Percentiles rank a stretch among this genome's conserved stretches.
phyloP scores from a whole-genome alignment of 1,284 basidiomycete genomes.

The Kalmanozyma brasiliensis region DNA sequence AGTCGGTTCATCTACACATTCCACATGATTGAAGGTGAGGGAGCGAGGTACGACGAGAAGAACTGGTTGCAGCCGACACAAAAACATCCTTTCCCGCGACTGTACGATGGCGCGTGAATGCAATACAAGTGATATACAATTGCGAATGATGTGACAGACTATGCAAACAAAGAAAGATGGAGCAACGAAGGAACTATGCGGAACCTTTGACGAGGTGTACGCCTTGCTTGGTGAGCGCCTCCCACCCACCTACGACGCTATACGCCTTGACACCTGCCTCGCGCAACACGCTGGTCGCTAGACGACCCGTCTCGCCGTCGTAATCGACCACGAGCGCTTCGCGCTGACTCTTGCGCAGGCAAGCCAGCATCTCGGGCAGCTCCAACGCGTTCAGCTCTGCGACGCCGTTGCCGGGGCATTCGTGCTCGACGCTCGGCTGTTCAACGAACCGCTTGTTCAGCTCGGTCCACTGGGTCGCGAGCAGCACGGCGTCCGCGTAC shows the following conservation, averaged over 20 bases:
- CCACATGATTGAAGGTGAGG: constrained; percentile 63
- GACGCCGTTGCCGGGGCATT: constrained; percentile 22
- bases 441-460: constrained; percentile 26
- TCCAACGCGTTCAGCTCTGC: constrained; percentile 16
- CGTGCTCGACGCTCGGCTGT: constrained; percentile 4
- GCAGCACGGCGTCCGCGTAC: constrained; percentile 31
- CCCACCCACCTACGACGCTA: constrained; percentile 14
- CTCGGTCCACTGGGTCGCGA: constrained; percentile 38
- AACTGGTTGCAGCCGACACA: constrained; percentile 60
- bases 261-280: constrained; percentile 39
- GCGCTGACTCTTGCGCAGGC: constrained; percentile 7
- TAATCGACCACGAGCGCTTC: constrained; percentile 34
- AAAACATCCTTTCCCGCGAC: constrained; percentile 40
- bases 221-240: neutral
- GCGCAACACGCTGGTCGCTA: constrained; percentile 27
- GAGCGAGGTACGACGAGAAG: constrained; percentile 48
- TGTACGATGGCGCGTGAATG: constrained; percentile 41
- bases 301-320: constrained; percentile 21
- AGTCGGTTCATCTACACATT: constrained; percentile 62
- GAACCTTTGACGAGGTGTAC: constrained; percentile 8
- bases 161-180: neutral
- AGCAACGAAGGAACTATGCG: neutral
- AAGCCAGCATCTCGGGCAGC: constrained; percentile 28
- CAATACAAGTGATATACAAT: too few relatives aligned
- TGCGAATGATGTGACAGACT: too few relatives aligned